Evolutionary conservation across 129 eudicot genomes (phyloP), one percentile per base, ranked within the genome.

Genomic region (Pulicaria dysenterica): DNA sequence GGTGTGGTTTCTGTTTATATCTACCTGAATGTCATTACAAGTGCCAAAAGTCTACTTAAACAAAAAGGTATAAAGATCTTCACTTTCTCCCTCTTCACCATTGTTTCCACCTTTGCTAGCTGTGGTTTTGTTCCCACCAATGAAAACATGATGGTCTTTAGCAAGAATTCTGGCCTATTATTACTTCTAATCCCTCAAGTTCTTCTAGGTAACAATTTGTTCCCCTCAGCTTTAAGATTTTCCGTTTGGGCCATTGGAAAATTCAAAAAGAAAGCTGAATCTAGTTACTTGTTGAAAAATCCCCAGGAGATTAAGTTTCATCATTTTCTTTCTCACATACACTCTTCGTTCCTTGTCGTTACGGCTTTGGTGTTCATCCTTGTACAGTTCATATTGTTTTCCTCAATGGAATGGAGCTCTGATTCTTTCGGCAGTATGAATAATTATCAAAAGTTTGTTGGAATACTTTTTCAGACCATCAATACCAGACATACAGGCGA

Each of bases 101-200:
- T 71, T 56, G 90, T 91, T 49, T 91, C 97, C 56, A 88, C 92
- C 45, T 91, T 91, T 51, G 79, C 95, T 15, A 91, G 79, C 44
- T 85, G 95, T 80, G 97, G 97, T 3, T 91, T 85, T 53, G 73
- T 91, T 14, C 97, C 97, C 12, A 88, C 95, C 3, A 91, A 91
- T 55, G 97, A 91, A 69, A 91, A 85, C 82, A 91, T 91, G 97
- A 58, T 80, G 3, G 84, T 88, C 1, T 91, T 91, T 14, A 63
- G 74, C 8, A 80, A 88, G 57, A 83, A 88, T 55, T 79, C 97
- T 3, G 92, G 92, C 39, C 81, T 91, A 7, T 79, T 91, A 1
- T 70, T 77, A 73, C 78, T 91, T 66, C 72, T 91, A 3, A 82
- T 88, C 62, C 95, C 97, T 62, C 95, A 88, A 70, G 42, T 80